Conservation (phyloP, 2,329 filamentous ascomycete genomes). For the Pseudopyrenochaeta lycopersici region DNA sequence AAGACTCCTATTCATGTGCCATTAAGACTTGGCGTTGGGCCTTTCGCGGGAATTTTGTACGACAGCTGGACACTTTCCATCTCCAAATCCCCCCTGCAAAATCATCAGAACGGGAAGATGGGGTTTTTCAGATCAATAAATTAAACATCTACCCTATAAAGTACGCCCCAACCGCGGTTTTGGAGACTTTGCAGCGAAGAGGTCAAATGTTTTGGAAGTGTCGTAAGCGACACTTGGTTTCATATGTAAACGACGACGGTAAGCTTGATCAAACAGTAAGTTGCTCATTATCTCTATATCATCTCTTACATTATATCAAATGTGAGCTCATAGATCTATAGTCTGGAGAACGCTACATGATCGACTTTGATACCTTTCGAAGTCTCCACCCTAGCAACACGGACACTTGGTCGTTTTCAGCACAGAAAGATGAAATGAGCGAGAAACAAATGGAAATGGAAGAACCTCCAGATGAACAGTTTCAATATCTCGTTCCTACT, state of each 20-base stretch:
- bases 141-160: conserved; percentile 6
- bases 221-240: conserved; percentile 1
- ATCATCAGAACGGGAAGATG: not conserved
- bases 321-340: not conserved
- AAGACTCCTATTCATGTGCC: too few species aligned
- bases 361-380: conserved; percentile 8
- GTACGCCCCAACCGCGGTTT: not conserved
- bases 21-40: too few species aligned
- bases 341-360: conserved; percentile 9
- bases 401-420: conserved; percentile 31
- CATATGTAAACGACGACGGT: conserved; percentile 2
- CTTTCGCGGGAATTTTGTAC: not conserved
- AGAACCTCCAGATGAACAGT: conserved; percentile 57
- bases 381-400: conserved; percentile 3
- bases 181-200: conserved; percentile 1
- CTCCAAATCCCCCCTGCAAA: not conserved
- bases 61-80: conserved; percentile 3
- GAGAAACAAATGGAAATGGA: conserved; percentile 41
- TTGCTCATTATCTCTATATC: not conserved
- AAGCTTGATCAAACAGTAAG: not conserved
- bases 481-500: conserved; percentile 40
- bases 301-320: not conserved
- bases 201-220: conserved; percentile 13
- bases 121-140: not conserved
- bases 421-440: too few species aligned